phyloP scores from a whole-genome alignment of 176 grass and related monocot genomes.

The Phragmites australis region DNA sequence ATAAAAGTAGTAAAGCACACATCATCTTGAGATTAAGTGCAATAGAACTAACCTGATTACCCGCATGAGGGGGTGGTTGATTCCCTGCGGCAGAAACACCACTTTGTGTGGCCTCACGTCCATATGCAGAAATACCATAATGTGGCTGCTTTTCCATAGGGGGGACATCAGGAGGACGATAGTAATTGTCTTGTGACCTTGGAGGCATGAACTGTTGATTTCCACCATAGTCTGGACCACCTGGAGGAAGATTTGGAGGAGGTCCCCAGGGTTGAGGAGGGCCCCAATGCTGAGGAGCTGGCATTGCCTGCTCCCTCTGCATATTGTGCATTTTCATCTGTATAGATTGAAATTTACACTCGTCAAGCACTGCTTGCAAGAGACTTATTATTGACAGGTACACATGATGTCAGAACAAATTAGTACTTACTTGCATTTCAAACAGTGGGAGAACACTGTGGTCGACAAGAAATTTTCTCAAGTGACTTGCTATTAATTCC shows the following conservation, averaged over 20 bases:
- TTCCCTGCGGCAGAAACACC: constrained; percentile 48
- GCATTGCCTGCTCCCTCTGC: constrained; percentile 63
- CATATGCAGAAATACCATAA: constrained; percentile 73
- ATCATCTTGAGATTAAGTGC: neutral
- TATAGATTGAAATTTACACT: constrained; percentile 33
- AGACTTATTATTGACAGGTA: neutral
- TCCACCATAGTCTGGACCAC: constrained; percentile 66
- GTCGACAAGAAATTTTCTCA: constrained; percentile 95
- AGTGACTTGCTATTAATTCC: constrained; percentile 77
- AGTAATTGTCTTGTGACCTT: constrained; percentile 61
- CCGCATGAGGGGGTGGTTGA: constrained; percentile 47
- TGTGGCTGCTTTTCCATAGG: constrained; percentile 73
- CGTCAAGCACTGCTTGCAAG: constrained; percentile 1
- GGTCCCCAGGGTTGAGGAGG: constrained; percentile 73
- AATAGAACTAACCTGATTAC: constrained; percentile 62
- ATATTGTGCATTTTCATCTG: constrained; percentile 68
- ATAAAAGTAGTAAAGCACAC: neutral
- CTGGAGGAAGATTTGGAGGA: constrained; percentile 51
- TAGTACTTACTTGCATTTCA: constrained; percentile 69
- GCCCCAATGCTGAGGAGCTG: constrained; percentile 61
- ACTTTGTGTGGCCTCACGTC: constrained; percentile 49
- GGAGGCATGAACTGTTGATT: constrained; percentile 79
- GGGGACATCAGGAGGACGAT: constrained; percentile 46
- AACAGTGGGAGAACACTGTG: constrained; percentile 81
- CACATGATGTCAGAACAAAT: neutral